Evolutionary conservation across 1,284 basidiomycete species (phyloP).

Genomic region (Trichosporon sp.): DNA sequence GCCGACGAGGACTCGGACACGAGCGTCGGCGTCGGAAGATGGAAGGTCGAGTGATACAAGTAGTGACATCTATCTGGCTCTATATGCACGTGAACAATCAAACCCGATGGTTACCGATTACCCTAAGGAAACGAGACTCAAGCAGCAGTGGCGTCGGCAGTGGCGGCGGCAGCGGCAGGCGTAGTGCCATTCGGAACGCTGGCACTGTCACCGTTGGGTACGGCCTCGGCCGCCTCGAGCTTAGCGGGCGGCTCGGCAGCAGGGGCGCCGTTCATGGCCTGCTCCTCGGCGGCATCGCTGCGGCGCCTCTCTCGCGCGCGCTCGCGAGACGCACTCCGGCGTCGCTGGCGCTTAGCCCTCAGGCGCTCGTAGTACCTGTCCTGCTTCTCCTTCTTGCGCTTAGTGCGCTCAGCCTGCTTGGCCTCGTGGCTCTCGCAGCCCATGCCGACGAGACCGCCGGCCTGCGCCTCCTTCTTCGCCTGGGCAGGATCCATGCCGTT

Average conservation of each 20-base stretch:
- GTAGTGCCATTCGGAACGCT: no score
- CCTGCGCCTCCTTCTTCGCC: slow-evolving; percentile 24
- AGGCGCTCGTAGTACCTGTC: slow-evolving; percentile 10
- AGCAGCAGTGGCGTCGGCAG: neutral
- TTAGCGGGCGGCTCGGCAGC: neutral
- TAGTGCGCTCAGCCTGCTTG: slow-evolving; percentile 40
- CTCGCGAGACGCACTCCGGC: neutral
- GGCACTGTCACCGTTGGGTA: neutral
- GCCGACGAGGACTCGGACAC: slow-evolving; percentile 45
- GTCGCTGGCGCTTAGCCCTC: slow-evolving; percentile 2
- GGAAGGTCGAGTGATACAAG: slow-evolving; percentile 41
- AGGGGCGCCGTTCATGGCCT: neutral
- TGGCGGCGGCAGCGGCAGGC: no score
- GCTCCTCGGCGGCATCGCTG: neutral
- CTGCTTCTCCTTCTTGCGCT: slow-evolving; percentile 33
- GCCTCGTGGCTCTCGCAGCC: slow-evolving; percentile 50
- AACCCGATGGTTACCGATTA: neutral
- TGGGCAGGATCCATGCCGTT: slow-evolving; percentile 31
- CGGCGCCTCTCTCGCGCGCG: neutral
- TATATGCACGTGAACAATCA: neutral
- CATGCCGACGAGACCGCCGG: slow-evolving; percentile 36
- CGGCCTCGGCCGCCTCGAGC: neutral
- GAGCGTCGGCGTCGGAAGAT: slow-evolving; percentile 21
- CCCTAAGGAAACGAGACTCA: neutral
- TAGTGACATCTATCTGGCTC: slow-evolving; percentile 7